A percentile compares a stretch with the other conserved stretches of the same genome.
phyloP scores from a whole-genome alignment of 2,329 filamentous ascomycete species.

The Aaosphaeria pasadenensis region DNA sequence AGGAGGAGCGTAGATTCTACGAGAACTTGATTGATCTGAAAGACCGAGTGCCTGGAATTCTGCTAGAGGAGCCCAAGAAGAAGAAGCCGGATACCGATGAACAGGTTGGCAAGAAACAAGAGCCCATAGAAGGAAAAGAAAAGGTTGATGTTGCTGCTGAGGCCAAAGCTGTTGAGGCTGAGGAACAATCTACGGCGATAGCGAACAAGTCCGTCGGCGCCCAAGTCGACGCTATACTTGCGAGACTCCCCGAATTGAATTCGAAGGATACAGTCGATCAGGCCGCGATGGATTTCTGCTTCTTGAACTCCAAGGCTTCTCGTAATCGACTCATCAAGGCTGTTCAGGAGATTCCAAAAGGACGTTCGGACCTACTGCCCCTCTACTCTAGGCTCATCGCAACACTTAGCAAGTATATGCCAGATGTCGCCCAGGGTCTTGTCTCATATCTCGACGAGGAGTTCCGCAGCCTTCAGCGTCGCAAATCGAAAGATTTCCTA shows the following conservation, averaged over 20 bases:
- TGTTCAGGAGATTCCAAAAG: constrained; percentile 91
- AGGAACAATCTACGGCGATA: constrained; percentile 90
- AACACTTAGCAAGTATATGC: constrained; percentile 89
- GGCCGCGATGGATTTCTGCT: constrained; percentile 94
- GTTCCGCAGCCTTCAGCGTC: constrained; percentile 91
- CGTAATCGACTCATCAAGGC: constrained; percentile 91
- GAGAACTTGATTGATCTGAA: constrained; percentile 94
- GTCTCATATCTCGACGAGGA: constrained; percentile 93
- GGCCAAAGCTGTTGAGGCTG: constrained; percentile 56
- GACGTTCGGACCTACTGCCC: constrained; percentile 84
- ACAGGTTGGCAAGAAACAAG: constrained; percentile 70
- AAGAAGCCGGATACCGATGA: constrained; percentile 84
- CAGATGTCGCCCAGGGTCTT: constrained; percentile 87
- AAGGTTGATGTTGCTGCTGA: constrained; percentile 42
- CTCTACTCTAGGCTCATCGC: constrained; percentile 91
- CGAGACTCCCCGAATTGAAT: constrained; percentile 84
- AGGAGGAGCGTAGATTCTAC: constrained; percentile 96
- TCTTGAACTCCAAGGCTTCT: constrained; percentile 96
- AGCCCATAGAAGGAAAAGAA: constrained; percentile 37
- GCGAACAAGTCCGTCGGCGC: constrained; percentile 97
- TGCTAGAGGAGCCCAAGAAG: constrained; percentile 93
- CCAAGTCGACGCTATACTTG: constrained; percentile 87
- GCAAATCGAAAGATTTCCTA: constrained; percentile 96
- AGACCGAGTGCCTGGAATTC: constrained; percentile 88
- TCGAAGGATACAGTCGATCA: constrained; percentile 91